Base-by-base conservation (phyloP, 768 basidiomycete species). In the Xerocomellus chrysenteron region DNA sequence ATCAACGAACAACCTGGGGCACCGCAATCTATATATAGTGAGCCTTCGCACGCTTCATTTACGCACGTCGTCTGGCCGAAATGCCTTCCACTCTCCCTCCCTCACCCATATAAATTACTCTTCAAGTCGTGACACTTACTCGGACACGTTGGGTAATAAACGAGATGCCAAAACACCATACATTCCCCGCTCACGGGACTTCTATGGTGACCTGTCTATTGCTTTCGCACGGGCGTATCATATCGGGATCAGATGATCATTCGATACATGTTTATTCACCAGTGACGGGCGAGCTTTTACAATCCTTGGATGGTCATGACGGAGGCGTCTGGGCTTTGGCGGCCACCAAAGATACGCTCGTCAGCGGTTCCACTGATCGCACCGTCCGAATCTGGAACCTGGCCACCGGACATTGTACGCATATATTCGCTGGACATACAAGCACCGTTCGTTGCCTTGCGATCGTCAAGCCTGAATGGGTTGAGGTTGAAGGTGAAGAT, bases 271-370 rank as follows among this genome's bases (percentile, higher is more conserved):
- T 99, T 45, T 98, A 96, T 70, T 89, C 88, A 24, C 94, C 92
- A n/a, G 70, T 81, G 21, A 90, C 88, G 0, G 96, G 96, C 13
- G 79, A 83, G 37, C 80, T 91, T 21, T 71, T 88, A 5, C 84
- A 82, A 41, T 82, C 87, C 2, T 80, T 98, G 42, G 81, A 90
- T 55, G 96, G 95, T 4, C 95, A 98, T 65, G 91, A 94, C 63
- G 95, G 95, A 48, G 95, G 95, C 17, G 94, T 98, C 2, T 98
- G 95, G 95, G 94, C 95, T 16, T 77, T 98, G n/a, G 90, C 90
- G 5, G 87, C 89, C 36, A 92, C 82, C 71, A 92, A 90, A 77
- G 85, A 93, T 70, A 82, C 88, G 28, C 82, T 94, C 17, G 94
- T 96, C 62, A 93, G 89, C 63, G 94, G 94, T 5, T 92, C 90